Base-by-base conservation (phyloP, 1,139 yeast genomes). In the Lodderomyces parapsilosis region DNA sequence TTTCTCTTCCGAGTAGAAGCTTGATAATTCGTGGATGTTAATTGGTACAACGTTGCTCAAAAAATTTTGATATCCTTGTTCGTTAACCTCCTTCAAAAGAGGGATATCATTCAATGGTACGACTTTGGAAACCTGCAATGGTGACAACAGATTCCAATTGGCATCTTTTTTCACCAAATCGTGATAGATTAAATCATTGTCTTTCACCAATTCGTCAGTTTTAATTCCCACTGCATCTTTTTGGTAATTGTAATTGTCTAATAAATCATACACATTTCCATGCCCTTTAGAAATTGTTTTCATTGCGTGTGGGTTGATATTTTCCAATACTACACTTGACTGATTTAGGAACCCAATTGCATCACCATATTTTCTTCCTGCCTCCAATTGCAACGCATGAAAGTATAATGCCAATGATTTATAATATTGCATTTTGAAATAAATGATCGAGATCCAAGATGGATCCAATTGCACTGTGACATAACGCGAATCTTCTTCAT, bases 131-230 rank as follows among this genome's bases (percentile, higher is more conserved):
- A 93, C 88, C 46, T 87, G 94, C 74, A 90, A 71, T 0, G 86
- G 79, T 50, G 86, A 80, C 8, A 89, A 71, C 11, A 75, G 80
- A 0, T 83, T 71, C 9, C 87, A 57, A 1, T 83, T 70, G 3
- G 76, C 76, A 25, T 71, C 67, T 13, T 80, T 73, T 0, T 96
- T 96, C 11, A 91, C 69, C 2, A 74, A 59, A 22, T 85, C 91
- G 60, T 93, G 96, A 56, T 87, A 93, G 37, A 93, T 88, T 56
- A 82, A 83, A 58, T 93, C 97, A 57, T 93, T 93, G 57, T 93
- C 98, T 54, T 86, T 88, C 28, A 75, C 81, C 49, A 86, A 59
- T 8, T 75, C 73, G 3, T 60, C 60, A 36, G 80, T 57, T 40
- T 78, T 77, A 34, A 72, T 69, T 22, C 63, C 62, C 42, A 76